Conservation (phyloP, 2,329 filamentous ascomycete species). For the Penicillium sp. region DNA sequence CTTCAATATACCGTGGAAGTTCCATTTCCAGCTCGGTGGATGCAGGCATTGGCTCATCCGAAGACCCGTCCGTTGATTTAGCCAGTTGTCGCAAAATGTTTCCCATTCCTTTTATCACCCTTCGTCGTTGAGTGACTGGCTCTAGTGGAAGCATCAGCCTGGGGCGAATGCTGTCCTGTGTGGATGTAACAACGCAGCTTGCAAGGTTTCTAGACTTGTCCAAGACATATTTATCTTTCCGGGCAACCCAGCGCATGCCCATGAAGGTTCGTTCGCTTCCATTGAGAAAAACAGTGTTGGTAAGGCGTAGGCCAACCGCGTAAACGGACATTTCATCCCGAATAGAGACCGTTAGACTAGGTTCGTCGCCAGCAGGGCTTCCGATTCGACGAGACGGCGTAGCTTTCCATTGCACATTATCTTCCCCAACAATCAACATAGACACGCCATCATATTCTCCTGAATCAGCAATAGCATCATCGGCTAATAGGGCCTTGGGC, state of each 20-base stretch:
- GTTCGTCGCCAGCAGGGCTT: constrained; percentile 31
- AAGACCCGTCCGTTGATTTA: constrained; percentile 30
- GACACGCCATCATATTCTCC: constrained; percentile 37
- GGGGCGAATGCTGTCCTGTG: constrained; percentile 14
- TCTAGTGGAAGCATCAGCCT: constrained; percentile 34
- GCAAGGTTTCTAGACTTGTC: constrained; percentile 31
- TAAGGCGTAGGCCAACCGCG: constrained; percentile 41
- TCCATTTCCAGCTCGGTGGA: constrained; percentile 44
- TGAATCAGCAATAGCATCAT: background rate
- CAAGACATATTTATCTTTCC: constrained; percentile 22
- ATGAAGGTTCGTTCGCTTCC: constrained; percentile 43
- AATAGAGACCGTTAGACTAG: constrained; percentile 33
- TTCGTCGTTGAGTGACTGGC: constrained; percentile 38
- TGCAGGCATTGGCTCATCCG: constrained; percentile 37
- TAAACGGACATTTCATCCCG: constrained; percentile 18
- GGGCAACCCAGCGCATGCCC: constrained; percentile 36
- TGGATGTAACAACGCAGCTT: constrained; percentile 30
- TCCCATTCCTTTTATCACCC: constrained; percentile 43
- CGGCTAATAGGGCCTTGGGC: background rate
- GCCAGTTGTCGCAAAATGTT: constrained; percentile 44
- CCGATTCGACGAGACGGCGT: constrained; percentile 29
- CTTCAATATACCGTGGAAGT: constrained; percentile 41
- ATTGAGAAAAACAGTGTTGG: constrained; percentile 44
- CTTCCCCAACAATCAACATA: constrained; percentile 28
- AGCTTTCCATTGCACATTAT: constrained; percentile 32